Base-by-base conservation (phyloP, 495 filamentous ascomycete genomes). In the Cladorrhinum samala region DNA sequence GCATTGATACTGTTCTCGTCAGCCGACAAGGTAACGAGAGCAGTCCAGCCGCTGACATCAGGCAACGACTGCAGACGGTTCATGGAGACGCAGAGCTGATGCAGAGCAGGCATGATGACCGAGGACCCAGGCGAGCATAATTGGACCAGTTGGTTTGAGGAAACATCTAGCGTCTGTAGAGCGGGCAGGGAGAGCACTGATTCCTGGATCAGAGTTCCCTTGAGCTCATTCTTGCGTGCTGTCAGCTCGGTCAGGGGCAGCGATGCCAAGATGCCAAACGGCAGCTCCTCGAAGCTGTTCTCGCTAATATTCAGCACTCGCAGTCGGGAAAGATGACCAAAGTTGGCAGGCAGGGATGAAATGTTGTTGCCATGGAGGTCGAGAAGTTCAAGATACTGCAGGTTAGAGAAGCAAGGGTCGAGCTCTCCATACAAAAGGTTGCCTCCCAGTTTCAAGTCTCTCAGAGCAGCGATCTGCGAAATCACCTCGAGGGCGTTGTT, bases 341-440 rank as follows among this genome's bases (percentile, higher is more conserved):
- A 60, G n/a, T 77, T 76, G 14, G 77, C 63, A 0, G 93, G 87
- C n/a, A 99, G 71, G 2, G 73, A 70, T n/a, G 84, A 84, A 18
- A 99, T 76, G 43, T 78, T 78, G 67, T 99, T 99, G 14, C 80
- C 77, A 46, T 87, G 86, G 1, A 99, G 54, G 55, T 96, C 91
- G 11, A 97, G 73, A 36, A 79, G 72, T 60, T 96, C 91, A 4
- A 99, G 72, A 19, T 83, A 79, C 24, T 60, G 62, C 43, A 97
- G 70, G 24, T 73, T 74, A 17, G 73, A 63, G 41, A 95, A 75
- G 30, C 71, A 69, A 1, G 74, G 49, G 51, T 81, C 72, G 5
- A 96, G 68, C 3, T 73, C 61, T 6, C 88, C 91, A 37, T 82
- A 70, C 4, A 99, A 64, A 7, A 77, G 69, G 57, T 97, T 97